Percentiles rank a stretch among this genome's conserved stretches.
Conservation (phyloP, 2,329 filamentous ascomycete species). For the Thielaviopsis euricoi region DNA sequence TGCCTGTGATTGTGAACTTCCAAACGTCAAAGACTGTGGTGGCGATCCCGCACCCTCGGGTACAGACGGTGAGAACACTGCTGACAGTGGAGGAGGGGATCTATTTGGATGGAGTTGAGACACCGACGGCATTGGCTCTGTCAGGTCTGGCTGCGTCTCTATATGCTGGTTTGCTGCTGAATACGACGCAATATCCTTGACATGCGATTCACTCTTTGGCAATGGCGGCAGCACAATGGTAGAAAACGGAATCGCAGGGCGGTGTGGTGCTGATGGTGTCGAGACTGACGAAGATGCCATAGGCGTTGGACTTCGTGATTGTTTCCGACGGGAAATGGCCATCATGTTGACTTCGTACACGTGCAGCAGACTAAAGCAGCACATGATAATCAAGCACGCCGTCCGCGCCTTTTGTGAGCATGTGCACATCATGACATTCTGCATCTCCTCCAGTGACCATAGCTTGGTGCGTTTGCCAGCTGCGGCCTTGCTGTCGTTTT, state of each 20-base stretch:
- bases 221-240: conserved; percentile 3
- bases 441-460: conserved; percentile 4
- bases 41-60: not conserved
- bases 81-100: not conserved
- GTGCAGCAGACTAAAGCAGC: conserved; percentile 3
- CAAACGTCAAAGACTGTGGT: not conserved
- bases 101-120: not conserved
- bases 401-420: conserved; percentile 1
- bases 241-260: not conserved
- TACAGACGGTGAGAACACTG: no score
- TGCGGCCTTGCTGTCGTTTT: not conserved
- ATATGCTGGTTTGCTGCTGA: not conserved
- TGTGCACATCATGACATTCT: not conserved
- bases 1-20: not conserved
- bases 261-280: not conserved
- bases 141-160: not conserved
- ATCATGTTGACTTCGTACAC: conserved; percentile 5
- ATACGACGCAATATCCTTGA: not conserved
- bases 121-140: not conserved
- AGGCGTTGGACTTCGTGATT: not conserved
- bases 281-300: not conserved
- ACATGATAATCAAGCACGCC: not conserved
- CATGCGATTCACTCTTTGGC: not conserved
- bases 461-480: not conserved
- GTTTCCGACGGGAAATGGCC: not conserved